phyloP scores from a whole-genome alignment of 352 stramenopile species.

The Chrysophaeum taylorii region DNA sequence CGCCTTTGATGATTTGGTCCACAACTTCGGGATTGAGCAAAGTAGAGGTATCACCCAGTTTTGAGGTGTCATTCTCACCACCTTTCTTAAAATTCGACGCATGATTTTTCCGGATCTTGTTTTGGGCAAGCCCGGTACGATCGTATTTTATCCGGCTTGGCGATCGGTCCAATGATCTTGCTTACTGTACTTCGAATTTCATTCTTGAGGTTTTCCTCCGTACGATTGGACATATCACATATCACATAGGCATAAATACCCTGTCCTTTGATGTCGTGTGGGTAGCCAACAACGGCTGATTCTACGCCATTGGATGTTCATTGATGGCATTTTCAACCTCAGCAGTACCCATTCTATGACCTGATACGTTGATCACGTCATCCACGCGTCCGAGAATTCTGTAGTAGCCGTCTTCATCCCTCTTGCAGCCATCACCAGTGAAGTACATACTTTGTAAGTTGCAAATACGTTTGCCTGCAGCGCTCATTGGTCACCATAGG shows the following conservation, averaged over 20 bases:
- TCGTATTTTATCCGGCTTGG: too few species aligned
- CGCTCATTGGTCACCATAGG: constrained; percentile 33
- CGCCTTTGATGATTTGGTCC: too few species aligned
- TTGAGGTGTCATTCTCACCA: too few species aligned
- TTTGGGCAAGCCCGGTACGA: too few species aligned
- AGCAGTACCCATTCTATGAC: constrained; percentile 33
- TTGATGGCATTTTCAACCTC: constrained; percentile 47
- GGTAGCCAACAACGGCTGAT: constrained; percentile 42
- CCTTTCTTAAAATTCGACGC: too few species aligned
- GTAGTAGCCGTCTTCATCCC: constrained; percentile 35
- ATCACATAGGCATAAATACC: constrained; percentile 51
- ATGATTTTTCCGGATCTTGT: too few species aligned
- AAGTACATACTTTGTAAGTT: constrained; percentile 39
- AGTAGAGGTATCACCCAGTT: too few species aligned
- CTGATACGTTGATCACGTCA: constrained; percentile 36
- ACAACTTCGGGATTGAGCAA: too few species aligned
- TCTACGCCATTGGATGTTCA: constrained; percentile 35
- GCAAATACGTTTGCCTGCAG: constrained; percentile 33
- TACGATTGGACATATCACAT: too few species aligned
- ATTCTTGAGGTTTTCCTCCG: too few species aligned
- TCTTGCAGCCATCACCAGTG: constrained; percentile 29
- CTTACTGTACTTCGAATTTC: too few species aligned
- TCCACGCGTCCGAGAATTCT: constrained; percentile 36
- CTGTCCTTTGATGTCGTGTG: constrained; percentile 44
- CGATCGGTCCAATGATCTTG: too few species aligned